A percentile compares a stretch with the other conserved stretches of the same genome.
phyloP scores from a whole-genome alignment of 345 rosid species.

The Populus euphratica region DNA sequence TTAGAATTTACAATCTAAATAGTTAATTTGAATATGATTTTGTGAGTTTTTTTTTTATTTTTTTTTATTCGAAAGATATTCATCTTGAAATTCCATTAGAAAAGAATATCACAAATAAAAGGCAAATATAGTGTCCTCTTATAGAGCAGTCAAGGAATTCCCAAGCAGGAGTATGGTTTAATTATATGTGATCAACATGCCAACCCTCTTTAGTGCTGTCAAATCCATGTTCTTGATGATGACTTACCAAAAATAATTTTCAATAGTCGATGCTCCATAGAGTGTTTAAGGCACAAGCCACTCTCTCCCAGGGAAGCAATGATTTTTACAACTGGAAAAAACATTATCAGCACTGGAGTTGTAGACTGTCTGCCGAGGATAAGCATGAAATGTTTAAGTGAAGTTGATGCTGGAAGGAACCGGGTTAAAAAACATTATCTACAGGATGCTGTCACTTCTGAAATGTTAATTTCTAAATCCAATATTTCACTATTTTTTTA shows the following conservation, averaged over 20 bases:
- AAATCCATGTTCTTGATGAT: constrained; percentile 23
- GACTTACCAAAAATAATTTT: constrained; percentile 2
- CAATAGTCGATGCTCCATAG: neutral
- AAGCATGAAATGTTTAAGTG: too few species aligned
- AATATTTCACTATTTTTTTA: too few species aligned
- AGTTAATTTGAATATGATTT: neutral
- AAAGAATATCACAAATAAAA: neutral
- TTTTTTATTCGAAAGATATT: neutral
- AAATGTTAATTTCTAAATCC: too few species aligned
- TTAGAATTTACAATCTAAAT: neutral
- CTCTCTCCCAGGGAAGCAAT: neutral
- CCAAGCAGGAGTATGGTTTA: constrained; percentile 11
- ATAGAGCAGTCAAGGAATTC: too few species aligned
- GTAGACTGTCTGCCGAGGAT: too few species aligned
- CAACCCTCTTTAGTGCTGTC: too few species aligned
- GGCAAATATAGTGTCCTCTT: too few species aligned
- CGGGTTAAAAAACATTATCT: too few species aligned
- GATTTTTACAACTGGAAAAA: neutral
- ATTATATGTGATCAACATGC: too few species aligned
- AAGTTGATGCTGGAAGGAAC: neutral
- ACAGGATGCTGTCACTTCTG: too few species aligned
- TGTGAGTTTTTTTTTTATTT: too few species aligned
- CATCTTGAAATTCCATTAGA: neutral
- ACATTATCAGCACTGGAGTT: neutral
- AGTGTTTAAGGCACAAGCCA: constrained; percentile 1